Evolutionary conservation across 2,329 filamentous ascomycete species (phyloP).

Genomic region (Claviceps sorghi): DNA sequence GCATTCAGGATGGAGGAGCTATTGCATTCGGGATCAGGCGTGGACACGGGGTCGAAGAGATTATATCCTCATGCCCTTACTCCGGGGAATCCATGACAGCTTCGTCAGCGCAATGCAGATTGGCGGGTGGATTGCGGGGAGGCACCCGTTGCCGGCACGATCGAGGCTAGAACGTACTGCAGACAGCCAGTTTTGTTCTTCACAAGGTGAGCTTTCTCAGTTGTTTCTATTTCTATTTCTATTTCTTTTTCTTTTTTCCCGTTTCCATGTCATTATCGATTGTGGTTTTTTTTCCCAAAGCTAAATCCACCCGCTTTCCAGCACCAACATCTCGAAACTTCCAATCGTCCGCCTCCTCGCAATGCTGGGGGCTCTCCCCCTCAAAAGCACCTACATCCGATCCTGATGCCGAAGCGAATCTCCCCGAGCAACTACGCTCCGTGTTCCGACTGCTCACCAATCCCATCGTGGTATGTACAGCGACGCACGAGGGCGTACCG

Average conservation of each 20-base stretch:
- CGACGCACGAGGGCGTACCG: constrained; percentile 20
- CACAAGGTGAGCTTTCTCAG: neutral
- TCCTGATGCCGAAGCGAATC: constrained; percentile 16
- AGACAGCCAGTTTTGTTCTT: neutral
- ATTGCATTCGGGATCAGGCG: neutral
- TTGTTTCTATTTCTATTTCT: neutral
- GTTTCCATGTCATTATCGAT: neutral
- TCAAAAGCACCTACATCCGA: constrained; percentile 21
- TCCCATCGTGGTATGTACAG: constrained; percentile 41
- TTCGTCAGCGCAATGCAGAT: constrained; percentile 8
- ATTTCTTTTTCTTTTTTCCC: neutral
- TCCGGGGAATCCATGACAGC: constrained; percentile 7
- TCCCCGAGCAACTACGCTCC: constrained; percentile 34
- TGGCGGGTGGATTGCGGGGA: constrained; percentile 6
- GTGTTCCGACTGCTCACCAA: constrained; percentile 40
- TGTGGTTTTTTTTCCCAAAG: neutral
- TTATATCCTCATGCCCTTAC: constrained; percentile 6
- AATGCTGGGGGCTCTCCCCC: constrained; percentile 17
- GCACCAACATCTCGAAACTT: neutral
- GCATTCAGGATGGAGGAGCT: neutral
- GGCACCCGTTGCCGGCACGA: neutral
- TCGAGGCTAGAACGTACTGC: neutral
- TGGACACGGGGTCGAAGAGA: constrained; percentile 1
- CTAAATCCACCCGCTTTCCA: neutral
- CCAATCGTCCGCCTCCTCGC: constrained; percentile 8